These are phyloP conservation scores for Colletotrichum sp. DNA, from an alignment of 2,329 filamentous ascomycete genomes.

Conservation along the genomic window DNA sequence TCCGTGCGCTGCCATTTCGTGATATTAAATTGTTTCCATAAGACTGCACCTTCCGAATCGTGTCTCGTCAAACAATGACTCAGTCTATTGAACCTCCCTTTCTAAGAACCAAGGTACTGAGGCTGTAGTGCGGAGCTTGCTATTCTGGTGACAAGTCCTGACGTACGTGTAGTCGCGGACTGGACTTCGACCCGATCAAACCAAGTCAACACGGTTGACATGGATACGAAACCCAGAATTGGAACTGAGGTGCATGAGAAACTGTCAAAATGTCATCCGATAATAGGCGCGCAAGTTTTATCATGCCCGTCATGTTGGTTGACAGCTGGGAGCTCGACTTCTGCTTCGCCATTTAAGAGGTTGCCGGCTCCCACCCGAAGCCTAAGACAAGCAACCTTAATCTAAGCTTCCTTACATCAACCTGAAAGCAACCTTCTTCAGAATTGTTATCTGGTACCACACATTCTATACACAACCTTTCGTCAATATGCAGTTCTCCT, in stretches of 20 bases:
- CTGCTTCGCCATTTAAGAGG: neutral
- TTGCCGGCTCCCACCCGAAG: neutral
- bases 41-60: neutral
- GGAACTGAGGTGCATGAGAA: neutral
- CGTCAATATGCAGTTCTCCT: neutral
- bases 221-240: neutral
- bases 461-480: neutral
- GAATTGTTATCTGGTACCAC: neutral
- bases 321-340: neutral
- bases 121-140: neutral
- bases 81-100: neutral
- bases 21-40: neutral
- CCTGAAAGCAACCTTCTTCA: rapidly evolving
- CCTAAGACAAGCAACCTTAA: neutral
- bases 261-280: neutral
- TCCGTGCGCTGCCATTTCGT: neutral
- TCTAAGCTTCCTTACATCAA: neutral
- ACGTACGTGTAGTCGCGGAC: neutral
- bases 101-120: neutral
- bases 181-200: neutral
- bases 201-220: neutral
- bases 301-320: neutral
- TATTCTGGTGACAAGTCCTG: neutral
- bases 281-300: neutral
- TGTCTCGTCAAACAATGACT: neutral